These are phyloP conservation scores for Pouteria glomerata DNA, from an alignment of 148 eudicot genomes.

Conservation along the genomic window DNA sequence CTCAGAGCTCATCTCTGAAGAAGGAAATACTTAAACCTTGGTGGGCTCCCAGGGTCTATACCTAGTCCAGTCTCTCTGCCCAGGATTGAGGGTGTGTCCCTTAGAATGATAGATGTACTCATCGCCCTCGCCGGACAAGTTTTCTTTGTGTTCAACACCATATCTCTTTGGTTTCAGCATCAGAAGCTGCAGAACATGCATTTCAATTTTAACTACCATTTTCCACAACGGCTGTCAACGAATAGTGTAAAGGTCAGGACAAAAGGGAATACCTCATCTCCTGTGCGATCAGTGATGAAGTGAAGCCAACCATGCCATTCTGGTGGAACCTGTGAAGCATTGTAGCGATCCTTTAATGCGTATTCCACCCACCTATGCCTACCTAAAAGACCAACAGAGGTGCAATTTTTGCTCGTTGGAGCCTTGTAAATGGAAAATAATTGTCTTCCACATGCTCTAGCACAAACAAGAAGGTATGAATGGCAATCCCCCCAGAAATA, in stretches of 20 bases:
- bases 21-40: conserved; percentile 34
- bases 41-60: conserved; percentile 90
- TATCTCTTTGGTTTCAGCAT: conserved; percentile 81
- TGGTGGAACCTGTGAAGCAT: conserved; percentile 96
- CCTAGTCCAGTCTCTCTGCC: conserved; percentile 97
- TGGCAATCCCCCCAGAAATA: neutral
- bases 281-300: conserved; percentile 85
- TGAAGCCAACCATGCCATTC: conserved; percentile 99
- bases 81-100: conserved; percentile 86
- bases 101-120: conserved; percentile 91
- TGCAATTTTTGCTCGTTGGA: neutral
- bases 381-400: conserved; percentile 41
- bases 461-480: neutral
- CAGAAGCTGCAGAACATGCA: conserved; percentile 54
- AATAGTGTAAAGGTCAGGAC: neutral
- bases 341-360: conserved; percentile 77
- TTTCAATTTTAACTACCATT: neutral
- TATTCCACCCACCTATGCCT: conserved; percentile 99
- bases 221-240: neutral
- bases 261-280: conserved; percentile 66
- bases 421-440: neutral
- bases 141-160: conserved; percentile 82
- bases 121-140: conserved; percentile 90
- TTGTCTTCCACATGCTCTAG: neutral
- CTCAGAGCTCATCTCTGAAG: neutral